Percentiles rank a stretch among this genome's conserved stretches.
These are phyloP conservation scores for Panaeolus papilionaceus DNA, from an alignment of 768 basidiomycete species.

Conservation along the genomic window DNA sequence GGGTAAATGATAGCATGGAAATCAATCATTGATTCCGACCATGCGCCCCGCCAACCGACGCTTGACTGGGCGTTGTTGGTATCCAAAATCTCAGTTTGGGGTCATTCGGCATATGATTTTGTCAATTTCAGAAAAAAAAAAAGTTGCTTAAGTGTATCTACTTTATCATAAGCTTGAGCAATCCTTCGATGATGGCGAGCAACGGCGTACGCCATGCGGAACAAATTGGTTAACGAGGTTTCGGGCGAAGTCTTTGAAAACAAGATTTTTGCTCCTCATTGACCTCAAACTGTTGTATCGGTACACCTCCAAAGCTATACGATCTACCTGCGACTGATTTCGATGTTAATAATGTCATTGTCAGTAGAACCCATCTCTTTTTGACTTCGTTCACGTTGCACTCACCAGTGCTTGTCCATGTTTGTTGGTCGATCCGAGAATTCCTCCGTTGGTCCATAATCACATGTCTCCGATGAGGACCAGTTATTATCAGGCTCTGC, in stretches of 20 bases:
- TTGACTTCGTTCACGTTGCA: neutral
- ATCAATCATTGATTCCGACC: neutral
- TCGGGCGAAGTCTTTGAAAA: neutral
- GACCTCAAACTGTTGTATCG: too few relatives aligned
- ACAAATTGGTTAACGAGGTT: neutral
- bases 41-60: neutral
- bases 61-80: neutral
- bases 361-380: neutral
- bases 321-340: too few relatives aligned
- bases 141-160: neutral
- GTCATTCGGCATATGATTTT: constrained; percentile 6
- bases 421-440: constrained; percentile 7
- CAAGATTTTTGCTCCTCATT: too few relatives aligned
- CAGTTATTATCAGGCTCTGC: constrained; percentile 13
- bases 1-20: neutral
- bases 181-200: neutral
- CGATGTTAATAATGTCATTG: too few relatives aligned
- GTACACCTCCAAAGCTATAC: too few relatives aligned
- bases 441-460: constrained; percentile 4
- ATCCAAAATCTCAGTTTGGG: neutral
- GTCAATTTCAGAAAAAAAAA: neutral
- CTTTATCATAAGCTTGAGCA: constrained; percentile 10
- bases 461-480: constrained; percentile 12
- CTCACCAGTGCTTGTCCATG: neutral
- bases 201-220: neutral